Evolutionary conservation across 495 filamentous ascomycete species (phyloP).

Genomic region (Podospora australis): DNA sequence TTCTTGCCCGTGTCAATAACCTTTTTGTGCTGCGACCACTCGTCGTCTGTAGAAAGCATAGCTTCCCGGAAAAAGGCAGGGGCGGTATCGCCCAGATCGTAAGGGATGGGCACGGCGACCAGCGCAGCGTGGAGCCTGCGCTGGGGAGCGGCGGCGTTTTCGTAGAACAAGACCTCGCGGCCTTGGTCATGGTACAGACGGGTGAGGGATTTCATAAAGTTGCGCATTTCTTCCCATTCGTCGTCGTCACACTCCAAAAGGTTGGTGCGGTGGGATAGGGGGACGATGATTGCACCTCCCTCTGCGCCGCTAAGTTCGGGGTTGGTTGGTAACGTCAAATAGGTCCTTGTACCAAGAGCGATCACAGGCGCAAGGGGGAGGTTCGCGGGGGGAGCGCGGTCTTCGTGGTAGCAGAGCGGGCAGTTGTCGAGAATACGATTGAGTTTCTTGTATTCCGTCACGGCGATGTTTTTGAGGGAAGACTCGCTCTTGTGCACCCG

Average conservation of each 20-base stretch:
- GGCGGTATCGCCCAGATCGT: slow-evolving; percentile 77
- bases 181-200: slow-evolving; percentile 89
- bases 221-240: slow-evolving; percentile 98
- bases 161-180: slow-evolving; percentile 91
- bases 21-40: slow-evolving; percentile 94
- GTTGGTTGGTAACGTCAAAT: slow-evolving; percentile 80
- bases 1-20: slow-evolving; percentile 80
- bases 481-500: slow-evolving; percentile 82
- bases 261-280: slow-evolving; percentile 82
- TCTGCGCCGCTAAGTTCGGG: slow-evolving; percentile 68
- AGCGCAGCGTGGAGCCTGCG: slow-evolving; percentile 79
- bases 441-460: slow-evolving; percentile 85
- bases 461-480: slow-evolving; percentile 81
- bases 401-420: slow-evolving; percentile 88
- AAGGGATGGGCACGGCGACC: slow-evolving; percentile 80
- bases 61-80: slow-evolving; percentile 95
- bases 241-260: slow-evolving; percentile 96
- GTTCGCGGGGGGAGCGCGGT: slow-evolving; percentile 58
- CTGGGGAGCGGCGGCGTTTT: slow-evolving; percentile 81
- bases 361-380: slow-evolving; percentile 78
- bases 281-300: slow-evolving; percentile 80
- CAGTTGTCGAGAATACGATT: slow-evolving; percentile 82
- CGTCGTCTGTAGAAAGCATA: slow-evolving; percentile 77
- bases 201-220: slow-evolving; percentile 97
- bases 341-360: slow-evolving; percentile 82